Conservation (phyloP, 768 basidiomycete genomes). For the Aureoboletus auriporus region DNA sequence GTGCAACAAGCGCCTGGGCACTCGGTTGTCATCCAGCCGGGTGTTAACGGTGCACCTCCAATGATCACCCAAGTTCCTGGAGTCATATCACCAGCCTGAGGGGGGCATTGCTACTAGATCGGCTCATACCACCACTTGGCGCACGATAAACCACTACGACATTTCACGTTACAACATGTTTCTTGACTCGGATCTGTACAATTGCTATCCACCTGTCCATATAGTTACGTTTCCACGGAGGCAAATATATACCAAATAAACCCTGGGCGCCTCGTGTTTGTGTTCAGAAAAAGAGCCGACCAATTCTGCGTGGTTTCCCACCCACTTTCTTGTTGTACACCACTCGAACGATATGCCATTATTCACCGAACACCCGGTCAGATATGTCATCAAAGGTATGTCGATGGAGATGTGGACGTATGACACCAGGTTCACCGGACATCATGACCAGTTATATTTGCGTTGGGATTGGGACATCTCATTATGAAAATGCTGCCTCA, state of each 20-base stretch:
- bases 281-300: conserved; percentile 19
- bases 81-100: conserved; percentile 21
- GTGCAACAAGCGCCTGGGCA: conserved; percentile 54
- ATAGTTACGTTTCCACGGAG: conserved; percentile 13
- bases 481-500: conserved; percentile 45
- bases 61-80: conserved; percentile 58
- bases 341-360: conserved; percentile 24
- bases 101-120: neutral
- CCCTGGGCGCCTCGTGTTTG: conserved; percentile 25
- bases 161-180: neutral
- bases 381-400: conserved; percentile 30
- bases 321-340: conserved; percentile 15
- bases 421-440: conserved; percentile 7
- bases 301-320: conserved; percentile 21
- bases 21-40: conserved; percentile 67
- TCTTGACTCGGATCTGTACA: conserved; percentile 9
- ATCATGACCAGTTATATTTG: conserved; percentile 39
- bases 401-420: neutral
- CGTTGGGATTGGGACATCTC: conserved; percentile 46
- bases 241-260: conserved; percentile 9
- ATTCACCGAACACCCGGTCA: conserved; percentile 32
- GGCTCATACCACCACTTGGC: neutral
- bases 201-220: conserved; percentile 1
- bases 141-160: neutral
- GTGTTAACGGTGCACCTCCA: conserved; percentile 53